Conservation (phyloP, 352 stramenopile species). For the Phytophthora fragariaefolia region DNA sequence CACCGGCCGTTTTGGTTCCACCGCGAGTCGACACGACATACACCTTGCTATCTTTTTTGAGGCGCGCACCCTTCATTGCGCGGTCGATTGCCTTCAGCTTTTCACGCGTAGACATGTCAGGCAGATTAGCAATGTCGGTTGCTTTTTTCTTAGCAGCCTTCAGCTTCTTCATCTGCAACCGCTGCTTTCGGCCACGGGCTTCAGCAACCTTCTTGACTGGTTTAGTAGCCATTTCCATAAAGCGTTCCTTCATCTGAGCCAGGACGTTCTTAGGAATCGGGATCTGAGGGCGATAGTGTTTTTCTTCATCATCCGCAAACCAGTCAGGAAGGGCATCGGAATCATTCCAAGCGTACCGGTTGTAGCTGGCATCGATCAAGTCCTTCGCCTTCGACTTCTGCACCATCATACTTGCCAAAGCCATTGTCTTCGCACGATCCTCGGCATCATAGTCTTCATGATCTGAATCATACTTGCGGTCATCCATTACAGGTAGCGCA, state of each 20-base stretch:
- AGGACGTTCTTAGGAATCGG: constrained; percentile 97
- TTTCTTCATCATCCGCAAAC: constrained; percentile 97
- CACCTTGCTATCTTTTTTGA: constrained; percentile 94
- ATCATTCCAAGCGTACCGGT: constrained; percentile 99
- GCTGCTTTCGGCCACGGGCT: constrained; percentile 96
- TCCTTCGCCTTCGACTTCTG: constrained; percentile 97
- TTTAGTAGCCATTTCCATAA: constrained; percentile 96
- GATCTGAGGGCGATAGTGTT: constrained; percentile 98
- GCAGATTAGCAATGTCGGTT: constrained; percentile 94
- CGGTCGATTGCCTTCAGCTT: constrained; percentile 99
- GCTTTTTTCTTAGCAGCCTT: constrained; percentile 98
- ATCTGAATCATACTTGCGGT: constrained; percentile 95
- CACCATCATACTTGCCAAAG: constrained; percentile 98
- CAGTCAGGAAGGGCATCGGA: constrained; percentile 95
- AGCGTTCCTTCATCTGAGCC: constrained; percentile 97
- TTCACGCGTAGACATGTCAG: constrained; percentile 97
- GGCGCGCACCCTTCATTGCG: constrained; percentile 93
- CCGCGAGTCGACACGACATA: constrained; percentile 95
- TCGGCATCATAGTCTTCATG: constrained; percentile 98
- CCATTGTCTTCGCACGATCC: constrained; percentile 96
- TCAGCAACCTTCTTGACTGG: constrained; percentile 99
- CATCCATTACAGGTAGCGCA: constrained; percentile 72
- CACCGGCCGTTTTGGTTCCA: constrained; percentile 61
- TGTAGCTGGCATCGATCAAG: constrained; percentile 99
- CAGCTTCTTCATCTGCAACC: constrained; percentile 94